Evolutionary conservation across 1,284 basidiomycete genomes (phyloP).

Genomic region (Cryptococcus jaspeensis): DNA sequence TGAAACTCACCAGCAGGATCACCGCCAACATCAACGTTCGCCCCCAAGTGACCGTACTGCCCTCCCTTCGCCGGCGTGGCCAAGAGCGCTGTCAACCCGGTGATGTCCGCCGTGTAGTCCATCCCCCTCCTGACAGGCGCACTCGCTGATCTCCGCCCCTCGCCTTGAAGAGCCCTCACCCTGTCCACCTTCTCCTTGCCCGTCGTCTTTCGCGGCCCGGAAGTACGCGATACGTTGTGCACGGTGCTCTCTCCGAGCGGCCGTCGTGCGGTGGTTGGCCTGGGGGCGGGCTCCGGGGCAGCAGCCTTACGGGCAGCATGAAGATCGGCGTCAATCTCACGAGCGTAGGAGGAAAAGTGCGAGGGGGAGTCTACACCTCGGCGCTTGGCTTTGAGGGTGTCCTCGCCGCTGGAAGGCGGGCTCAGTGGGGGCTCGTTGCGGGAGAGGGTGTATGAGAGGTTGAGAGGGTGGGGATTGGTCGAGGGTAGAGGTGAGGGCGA

Average conservation of each 20-base stretch:
- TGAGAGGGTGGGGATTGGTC: slow-evolving; percentile 46
- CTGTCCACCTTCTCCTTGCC: slow-evolving; percentile 4
- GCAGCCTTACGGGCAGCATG: slow-evolving; percentile 4
- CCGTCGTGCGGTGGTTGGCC: slow-evolving; percentile 1
- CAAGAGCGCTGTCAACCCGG: slow-evolving; percentile 47
- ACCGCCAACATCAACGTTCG: slow-evolving; percentile 37
- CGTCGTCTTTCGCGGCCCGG: not conserved
- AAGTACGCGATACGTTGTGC: slow-evolving; percentile 26
- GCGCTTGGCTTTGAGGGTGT: slow-evolving; percentile 1
- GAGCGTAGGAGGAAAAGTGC: slow-evolving; percentile 21
- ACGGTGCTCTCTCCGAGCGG: slow-evolving; percentile 32
- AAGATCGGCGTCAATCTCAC: slow-evolving; percentile 22
- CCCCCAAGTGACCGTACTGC: slow-evolving; percentile 32
- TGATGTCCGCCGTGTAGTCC: slow-evolving; percentile 37
- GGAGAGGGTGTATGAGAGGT: slow-evolving; percentile 49
- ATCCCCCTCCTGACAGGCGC: slow-evolving; percentile 17
- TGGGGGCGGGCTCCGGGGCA: slow-evolving; percentile 1
- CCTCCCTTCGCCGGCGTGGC: slow-evolving; percentile 47
- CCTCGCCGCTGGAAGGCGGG: slow-evolving; percentile 28
- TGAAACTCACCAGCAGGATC: slow-evolving; percentile 28
- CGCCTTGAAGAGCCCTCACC: slow-evolving; percentile 14
- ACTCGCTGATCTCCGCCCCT: slow-evolving; percentile 19
- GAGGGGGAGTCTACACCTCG: slow-evolving; percentile 1
- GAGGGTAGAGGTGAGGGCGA: slow-evolving; percentile 24
- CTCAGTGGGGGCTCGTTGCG: slow-evolving; percentile 41